These are phyloP conservation scores for Eugenia klotzschiana DNA, from an alignment of 441 rosid genomes.

Conservation along the genomic window DNA sequence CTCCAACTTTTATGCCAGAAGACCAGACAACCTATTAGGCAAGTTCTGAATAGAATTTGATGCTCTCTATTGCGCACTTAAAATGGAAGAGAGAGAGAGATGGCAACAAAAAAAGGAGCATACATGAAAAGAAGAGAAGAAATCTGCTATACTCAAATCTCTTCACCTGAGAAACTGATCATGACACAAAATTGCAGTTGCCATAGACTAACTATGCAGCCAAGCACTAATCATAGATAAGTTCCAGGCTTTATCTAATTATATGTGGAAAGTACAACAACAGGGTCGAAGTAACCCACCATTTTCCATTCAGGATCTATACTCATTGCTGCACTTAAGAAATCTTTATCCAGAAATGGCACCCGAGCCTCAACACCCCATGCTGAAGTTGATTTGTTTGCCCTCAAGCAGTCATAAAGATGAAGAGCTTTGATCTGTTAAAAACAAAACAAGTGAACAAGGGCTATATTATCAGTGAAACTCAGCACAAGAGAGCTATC, in stretches of 20 bases:
- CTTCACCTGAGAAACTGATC: not conserved
- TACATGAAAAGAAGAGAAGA: not conserved
- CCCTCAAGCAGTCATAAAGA: constrained; percentile 97
- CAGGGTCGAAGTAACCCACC: constrained; percentile 23
- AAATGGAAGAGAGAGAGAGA: not conserved
- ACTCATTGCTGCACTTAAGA: constrained; percentile 65
- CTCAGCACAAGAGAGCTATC: not conserved
- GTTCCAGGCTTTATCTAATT: not conserved
- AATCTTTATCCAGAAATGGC: constrained; percentile 87
- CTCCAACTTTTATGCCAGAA: not conserved
- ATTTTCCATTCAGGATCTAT: constrained; percentile 98
- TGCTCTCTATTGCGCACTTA: not conserved
- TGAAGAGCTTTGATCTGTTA: constrained; percentile 90
- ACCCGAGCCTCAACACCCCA: constrained; percentile 99
- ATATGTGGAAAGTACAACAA: not conserved
- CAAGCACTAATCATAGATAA: not conserved
- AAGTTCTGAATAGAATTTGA: not conserved
- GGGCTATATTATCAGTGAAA: constrained; percentile 1
- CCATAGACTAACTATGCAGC: not conserved
- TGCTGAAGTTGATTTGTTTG: constrained; percentile 91
- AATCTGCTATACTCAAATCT: not conserved
- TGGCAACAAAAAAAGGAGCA: not conserved
- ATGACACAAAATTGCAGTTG: not conserved
- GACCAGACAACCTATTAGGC: not conserved
- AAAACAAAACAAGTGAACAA: not conserved